Evolutionary conservation across 169 alveolate genomes (phyloP), one percentile per base, ranked within the genome.

Genomic region (Cryptosporidium canis): DNA sequence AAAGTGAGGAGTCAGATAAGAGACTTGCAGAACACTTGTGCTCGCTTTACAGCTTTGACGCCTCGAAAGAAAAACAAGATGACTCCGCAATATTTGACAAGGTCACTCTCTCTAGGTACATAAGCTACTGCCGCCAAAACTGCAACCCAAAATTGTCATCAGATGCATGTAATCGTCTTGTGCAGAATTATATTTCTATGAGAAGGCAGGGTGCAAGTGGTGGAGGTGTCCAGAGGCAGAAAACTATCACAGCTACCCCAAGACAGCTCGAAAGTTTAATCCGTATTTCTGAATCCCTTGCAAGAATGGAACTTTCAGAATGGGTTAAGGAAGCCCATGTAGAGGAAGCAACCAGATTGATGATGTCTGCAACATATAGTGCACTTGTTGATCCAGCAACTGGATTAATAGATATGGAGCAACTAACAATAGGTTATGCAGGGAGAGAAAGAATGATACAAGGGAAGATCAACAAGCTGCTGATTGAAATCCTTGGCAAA

Each of bases 371-470:
- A 29, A 98, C 99, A 33, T 97, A 97, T 92, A 98, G 96, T 85
- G 98, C 99, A 24, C 98, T 99, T n/a, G 97, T 98, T 39, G 99
- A 98, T 83, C 99, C 99, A 1, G 92, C 94, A 16, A 97, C 99
- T 51, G 99, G 99, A 12, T 92, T 95, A 64, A 97, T 97, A 35
- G 99, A 98, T 92, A 96, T 97, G 95, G 99, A 97, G 87, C 95
- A 97, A 83, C 90, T 98, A 29, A 92, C 96, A 33, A 95, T 98
- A 55, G 99, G 99, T 29, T 77, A 39, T 37, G 87, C 66, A 29
- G 87, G 87, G 1, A 77, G 72, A 58, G 87, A 77, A 43, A 77
- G 87, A 29, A 27, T 58, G 61, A 39, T 77, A 3, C 87, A 58
- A 61, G 72, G 35, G 18, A 77, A 55, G 37, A 77, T 77, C 37